Evolutionary conservation across 441 rosid genomes (phyloP).

Genomic region (Erysimum pusillum): DNA sequence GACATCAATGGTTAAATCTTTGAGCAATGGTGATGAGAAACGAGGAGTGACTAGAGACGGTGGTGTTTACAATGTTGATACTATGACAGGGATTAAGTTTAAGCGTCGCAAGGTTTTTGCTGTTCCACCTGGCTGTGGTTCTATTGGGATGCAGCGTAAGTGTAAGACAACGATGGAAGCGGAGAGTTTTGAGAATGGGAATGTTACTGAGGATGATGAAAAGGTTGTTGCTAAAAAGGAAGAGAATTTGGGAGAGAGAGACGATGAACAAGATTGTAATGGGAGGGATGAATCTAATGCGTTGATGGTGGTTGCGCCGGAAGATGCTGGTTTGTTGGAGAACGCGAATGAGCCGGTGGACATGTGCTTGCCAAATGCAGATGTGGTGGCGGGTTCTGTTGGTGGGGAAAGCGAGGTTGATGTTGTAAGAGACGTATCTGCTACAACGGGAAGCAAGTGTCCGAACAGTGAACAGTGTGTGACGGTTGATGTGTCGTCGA

Average conservation of each 20-base stretch:
- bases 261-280: slow-evolving; percentile 28
- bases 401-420: slow-evolving; percentile 49
- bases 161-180: background rate
- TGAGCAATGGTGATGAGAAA: slow-evolving; percentile 44
- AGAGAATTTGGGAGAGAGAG: background rate
- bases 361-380: slow-evolving; percentile 21
- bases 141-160: slow-evolving; percentile 20
- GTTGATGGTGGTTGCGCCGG: slow-evolving; percentile 11
- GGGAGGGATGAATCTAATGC: background rate
- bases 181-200: background rate
- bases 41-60: slow-evolving; percentile 39
- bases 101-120: slow-evolving; percentile 63
- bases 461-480: slow-evolving; percentile 2
- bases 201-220: slow-evolving; percentile 25
- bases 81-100: slow-evolving; percentile 34
- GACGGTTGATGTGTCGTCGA: slow-evolving; percentile 31
- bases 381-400: background rate
- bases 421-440: slow-evolving; percentile 62
- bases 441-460: slow-evolving; percentile 55
- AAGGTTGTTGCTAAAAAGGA: slow-evolving; percentile 27
- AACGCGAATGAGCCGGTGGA: slow-evolving; percentile 17
- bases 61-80: slow-evolving; percentile 3
- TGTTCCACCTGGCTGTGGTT: slow-evolving; percentile 72
- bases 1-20: slow-evolving; percentile 49
- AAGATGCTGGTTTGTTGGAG: background rate